Percentiles rank a stretch among this genome's conserved stretches.
Conservation (phyloP, 768 basidiomycete species). For the Polyporus arcularius region DNA sequence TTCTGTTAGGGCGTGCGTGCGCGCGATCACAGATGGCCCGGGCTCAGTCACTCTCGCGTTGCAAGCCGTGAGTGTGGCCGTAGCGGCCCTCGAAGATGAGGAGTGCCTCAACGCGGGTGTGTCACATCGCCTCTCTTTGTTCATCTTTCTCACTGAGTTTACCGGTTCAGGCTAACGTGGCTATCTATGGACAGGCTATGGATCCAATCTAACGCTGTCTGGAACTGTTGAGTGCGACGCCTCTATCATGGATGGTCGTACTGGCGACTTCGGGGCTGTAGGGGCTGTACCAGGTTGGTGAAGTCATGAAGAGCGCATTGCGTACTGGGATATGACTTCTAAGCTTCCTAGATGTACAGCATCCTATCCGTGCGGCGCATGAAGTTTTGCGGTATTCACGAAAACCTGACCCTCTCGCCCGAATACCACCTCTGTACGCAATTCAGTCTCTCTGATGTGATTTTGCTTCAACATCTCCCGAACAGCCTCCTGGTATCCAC, state of each 20-base stretch:
- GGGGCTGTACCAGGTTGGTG: slow-evolving; percentile 68
- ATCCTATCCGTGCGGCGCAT: slow-evolving; percentile 66
- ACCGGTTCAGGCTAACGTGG: neutral
- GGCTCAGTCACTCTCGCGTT: slow-evolving; percentile 33
- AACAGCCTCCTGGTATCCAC: neutral
- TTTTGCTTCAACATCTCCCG: neutral
- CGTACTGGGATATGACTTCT: neutral
- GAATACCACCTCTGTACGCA: slow-evolving; percentile 69
- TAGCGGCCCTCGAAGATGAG: slow-evolving; percentile 66
- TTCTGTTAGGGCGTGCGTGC: slow-evolving; percentile 50
- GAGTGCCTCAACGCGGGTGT: slow-evolving; percentile 69
- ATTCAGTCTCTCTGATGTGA: neutral
- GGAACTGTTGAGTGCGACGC: slow-evolving; percentile 85
- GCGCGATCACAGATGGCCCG: slow-evolving; percentile 36
- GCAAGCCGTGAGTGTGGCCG: slow-evolving; percentile 53
- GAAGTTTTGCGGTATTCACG: slow-evolving; percentile 56
- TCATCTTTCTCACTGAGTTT: too few species aligned
- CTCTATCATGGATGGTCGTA: slow-evolving; percentile 60
- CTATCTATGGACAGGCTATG: slow-evolving; percentile 49
- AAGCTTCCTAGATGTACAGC: slow-evolving; percentile 55
- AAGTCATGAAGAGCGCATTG: neutral
- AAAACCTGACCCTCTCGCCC: slow-evolving; percentile 52
- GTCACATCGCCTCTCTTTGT: neutral
- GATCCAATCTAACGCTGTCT: slow-evolving; percentile 76
- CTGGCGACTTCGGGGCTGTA: slow-evolving; percentile 63